Evolutionary conservation across 1,139 yeast species (phyloP).

Genomic region (Geotrichum bryndzae): DNA sequence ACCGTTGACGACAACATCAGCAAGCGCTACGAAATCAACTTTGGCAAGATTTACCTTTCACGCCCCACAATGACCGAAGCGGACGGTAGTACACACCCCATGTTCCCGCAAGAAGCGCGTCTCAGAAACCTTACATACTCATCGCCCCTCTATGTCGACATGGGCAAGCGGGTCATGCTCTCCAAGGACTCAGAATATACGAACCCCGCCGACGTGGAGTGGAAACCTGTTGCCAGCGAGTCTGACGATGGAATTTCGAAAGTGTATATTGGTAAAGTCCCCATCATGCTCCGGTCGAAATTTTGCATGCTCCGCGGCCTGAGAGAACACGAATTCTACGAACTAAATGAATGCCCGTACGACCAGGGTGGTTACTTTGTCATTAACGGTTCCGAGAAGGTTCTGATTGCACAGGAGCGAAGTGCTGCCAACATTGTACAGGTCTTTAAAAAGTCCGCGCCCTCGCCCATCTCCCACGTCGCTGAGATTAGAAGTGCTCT

Average conservation of each 20-base stretch:
- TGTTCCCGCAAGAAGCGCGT: conserved; percentile 98
- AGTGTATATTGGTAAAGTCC: conserved; percentile 93
- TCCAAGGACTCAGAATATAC: conserved; percentile 62
- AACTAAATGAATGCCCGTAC: conserved; percentile 95
- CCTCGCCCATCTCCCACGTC: conserved; percentile 90
- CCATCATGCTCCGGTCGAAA: conserved; percentile 94
- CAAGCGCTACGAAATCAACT: conserved; percentile 88
- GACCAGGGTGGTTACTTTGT: conserved; percentile 99
- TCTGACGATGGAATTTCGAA: conserved; percentile 58
- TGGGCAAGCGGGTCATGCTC: conserved; percentile 82
- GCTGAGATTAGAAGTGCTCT: conserved; percentile 96
- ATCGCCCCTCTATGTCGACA: conserved; percentile 91
- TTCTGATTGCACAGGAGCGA: conserved; percentile 95
- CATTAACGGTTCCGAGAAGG: conserved; percentile 97
- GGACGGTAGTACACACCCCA: conserved; percentile 97
- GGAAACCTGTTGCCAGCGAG: conserved; percentile 53
- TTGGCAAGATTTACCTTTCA: conserved; percentile 93
- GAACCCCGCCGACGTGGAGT: conserved; percentile 52
- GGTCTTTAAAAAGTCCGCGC: conserved; percentile 96
- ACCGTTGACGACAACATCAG: conserved; percentile 84
- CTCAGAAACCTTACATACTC: conserved; percentile 92
- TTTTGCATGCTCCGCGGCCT: conserved; percentile 90
- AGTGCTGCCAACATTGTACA: conserved; percentile 97
- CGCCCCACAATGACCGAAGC: conserved; percentile 99
- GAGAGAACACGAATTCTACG: conserved; percentile 91